These are phyloP conservation scores for Phyllostachys edulis DNA, from an alignment of 176 grass and related monocot genomes.

Conservation along the genomic window DNA sequence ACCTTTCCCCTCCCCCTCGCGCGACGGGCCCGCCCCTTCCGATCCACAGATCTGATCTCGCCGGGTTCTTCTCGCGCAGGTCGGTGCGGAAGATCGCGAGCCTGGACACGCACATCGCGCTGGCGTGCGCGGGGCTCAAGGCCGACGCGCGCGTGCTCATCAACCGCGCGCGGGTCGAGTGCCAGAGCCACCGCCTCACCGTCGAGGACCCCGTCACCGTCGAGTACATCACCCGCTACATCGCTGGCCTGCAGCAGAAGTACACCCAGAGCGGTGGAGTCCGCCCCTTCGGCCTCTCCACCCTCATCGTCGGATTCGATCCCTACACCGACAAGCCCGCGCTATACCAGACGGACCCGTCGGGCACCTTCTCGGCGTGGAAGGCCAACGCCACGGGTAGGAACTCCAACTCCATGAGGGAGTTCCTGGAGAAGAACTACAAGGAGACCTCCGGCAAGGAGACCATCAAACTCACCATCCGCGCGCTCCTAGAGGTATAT, in stretches of 20 bases:
- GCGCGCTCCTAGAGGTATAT: slow-evolving; percentile 76
- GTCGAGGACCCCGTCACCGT: slow-evolving; percentile 91
- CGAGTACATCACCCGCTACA: slow-evolving; percentile 96
- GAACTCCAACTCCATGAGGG: slow-evolving; percentile 93
- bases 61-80: slow-evolving; percentile 26
- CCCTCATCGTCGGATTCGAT: slow-evolving; percentile 91
- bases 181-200: slow-evolving; percentile 94
- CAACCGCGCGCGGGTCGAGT: slow-evolving; percentile 91
- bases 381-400: slow-evolving; percentile 95
- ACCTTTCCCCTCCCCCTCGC: background rate
- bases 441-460: slow-evolving; percentile 93
- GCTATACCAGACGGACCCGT: slow-evolving; percentile 88
- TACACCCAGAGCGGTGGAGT: slow-evolving; percentile 90
- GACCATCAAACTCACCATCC: slow-evolving; percentile 90
- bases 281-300: slow-evolving; percentile 86
- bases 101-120: slow-evolving; percentile 85
- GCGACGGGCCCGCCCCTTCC: background rate
- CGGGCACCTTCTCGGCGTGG: slow-evolving; percentile 93
- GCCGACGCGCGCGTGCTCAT: slow-evolving; percentile 93
- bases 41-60: background rate
- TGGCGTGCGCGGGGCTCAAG: slow-evolving; percentile 96
- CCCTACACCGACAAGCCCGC: slow-evolving; percentile 69
- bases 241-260: slow-evolving; percentile 97
- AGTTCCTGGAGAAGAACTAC: slow-evolving; percentile 98
- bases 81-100: slow-evolving; percentile 85